Conservation (phyloP, 192 early-diverging fungal genomes). For the Backusella luteola region DNA sequence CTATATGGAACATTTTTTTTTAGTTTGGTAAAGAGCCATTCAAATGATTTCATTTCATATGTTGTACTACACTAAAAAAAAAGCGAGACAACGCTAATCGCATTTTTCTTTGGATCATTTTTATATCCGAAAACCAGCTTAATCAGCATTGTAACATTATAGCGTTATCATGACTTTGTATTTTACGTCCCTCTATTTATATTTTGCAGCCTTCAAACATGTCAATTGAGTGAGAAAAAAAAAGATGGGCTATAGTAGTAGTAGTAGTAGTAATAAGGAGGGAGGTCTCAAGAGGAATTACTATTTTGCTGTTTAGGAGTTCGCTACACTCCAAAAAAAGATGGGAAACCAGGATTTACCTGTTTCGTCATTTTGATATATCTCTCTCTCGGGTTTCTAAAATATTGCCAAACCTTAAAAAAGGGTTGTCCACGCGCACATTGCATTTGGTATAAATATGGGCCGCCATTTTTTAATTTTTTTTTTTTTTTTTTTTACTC, state of each 20-base stretch:
- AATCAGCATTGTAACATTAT: not conserved
- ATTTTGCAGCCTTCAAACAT: not conserved
- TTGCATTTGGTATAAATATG: not conserved
- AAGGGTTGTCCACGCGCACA: not conserved
- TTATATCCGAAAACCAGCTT: not conserved
- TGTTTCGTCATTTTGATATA: not conserved
- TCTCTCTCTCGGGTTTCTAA: constrained; percentile 2
- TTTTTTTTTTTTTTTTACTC: too few relatives aligned
- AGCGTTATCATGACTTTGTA: not conserved
- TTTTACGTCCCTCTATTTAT: not conserved
- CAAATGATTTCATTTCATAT: too few relatives aligned
- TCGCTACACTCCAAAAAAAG: not conserved
- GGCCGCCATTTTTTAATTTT: not conserved
- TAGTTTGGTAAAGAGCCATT: not conserved
- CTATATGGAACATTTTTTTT: not conserved
- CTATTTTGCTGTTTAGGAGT: not conserved
- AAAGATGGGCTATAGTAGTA: not conserved
- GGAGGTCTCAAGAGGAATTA: not conserved
- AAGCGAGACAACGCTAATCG: not conserved
- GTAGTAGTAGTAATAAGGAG: not conserved
- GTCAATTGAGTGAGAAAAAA: not conserved
- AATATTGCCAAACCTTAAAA: not conserved
- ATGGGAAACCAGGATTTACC: not conserved
- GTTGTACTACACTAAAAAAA: not conserved
- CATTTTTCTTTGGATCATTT: not conserved